These are phyloP conservation scores for Parastagonospora avenae DNA, from an alignment of 2,329 filamentous ascomycete species.

Conservation along the genomic window DNA sequence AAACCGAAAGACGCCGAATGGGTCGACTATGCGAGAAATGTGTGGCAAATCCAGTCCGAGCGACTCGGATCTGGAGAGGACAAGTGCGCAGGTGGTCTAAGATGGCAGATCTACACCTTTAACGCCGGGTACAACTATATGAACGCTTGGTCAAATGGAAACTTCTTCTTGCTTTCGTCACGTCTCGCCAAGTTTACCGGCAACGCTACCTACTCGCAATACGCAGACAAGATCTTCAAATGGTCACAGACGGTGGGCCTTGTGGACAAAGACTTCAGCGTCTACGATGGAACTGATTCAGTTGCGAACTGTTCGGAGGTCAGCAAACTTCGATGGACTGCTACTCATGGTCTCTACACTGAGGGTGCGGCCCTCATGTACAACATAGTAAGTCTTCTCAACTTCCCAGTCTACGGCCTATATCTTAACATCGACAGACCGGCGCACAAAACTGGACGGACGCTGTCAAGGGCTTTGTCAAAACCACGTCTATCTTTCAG, in stretches of 20 bases:
- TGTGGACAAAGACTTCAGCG: constrained; percentile 52
- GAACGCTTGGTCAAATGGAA: constrained; percentile 75
- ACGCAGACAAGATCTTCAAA: constrained; percentile 68
- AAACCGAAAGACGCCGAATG: constrained; percentile 53
- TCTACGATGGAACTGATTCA: constrained; percentile 55
- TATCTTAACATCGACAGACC: constrained; percentile 20
- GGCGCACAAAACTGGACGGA: constrained; percentile 28
- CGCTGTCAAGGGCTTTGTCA: constrained; percentile 23
- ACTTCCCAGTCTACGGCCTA: background rate
- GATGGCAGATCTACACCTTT: constrained; percentile 75
- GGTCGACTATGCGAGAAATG: constrained; percentile 68
- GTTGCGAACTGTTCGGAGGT: constrained; percentile 54
- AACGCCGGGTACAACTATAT: constrained; percentile 82
- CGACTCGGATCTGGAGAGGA: constrained; percentile 66
- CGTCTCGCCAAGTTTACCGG: constrained; percentile 71
- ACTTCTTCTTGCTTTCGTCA: constrained; percentile 78
- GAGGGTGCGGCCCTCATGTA: constrained; percentile 60
- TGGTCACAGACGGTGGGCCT: constrained; percentile 55
- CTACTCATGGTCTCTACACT: constrained; percentile 55
- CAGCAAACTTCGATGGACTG: constrained; percentile 57
- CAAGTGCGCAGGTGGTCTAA: constrained; percentile 68
- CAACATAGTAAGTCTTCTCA: constrained; percentile 46
- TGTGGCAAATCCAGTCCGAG: constrained; percentile 71
- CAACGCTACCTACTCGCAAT: constrained; percentile 59
- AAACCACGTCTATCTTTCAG: constrained; percentile 44